Conservation (phyloP, 306 rosid genomes). For the Vigna mungo region DNA sequence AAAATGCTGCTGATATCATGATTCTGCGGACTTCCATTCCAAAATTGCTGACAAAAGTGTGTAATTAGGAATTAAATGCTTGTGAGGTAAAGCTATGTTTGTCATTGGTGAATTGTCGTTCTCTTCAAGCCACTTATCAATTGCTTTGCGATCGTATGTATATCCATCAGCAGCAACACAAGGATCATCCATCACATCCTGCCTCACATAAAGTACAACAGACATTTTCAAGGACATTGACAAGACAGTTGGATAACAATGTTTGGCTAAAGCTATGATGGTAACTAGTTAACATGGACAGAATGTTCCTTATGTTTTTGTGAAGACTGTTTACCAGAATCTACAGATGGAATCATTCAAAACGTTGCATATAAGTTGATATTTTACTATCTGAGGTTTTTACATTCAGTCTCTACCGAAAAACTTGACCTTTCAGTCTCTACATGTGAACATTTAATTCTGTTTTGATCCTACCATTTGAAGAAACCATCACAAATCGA, state of each 20-base stretch:
- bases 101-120: constrained; percentile 83
- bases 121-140: constrained; percentile 74
- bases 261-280: constrained; percentile 17
- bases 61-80: constrained; percentile 76
- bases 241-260: constrained; percentile 24
- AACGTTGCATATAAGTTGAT: not conserved
- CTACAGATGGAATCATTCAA: not conserved
- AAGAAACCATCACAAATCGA: too few relatives aligned
- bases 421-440: too few relatives aligned
- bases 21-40: constrained; percentile 78
- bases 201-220: constrained; percentile 34
- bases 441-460: too few relatives aligned
- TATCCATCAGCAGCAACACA: constrained; percentile 97
- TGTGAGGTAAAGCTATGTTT: constrained; percentile 69
- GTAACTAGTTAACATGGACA: not conserved
- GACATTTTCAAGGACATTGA: constrained; percentile 2
- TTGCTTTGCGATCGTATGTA: constrained; percentile 80
- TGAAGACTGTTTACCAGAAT: constrained; percentile 5
- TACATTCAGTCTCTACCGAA: too few relatives aligned
- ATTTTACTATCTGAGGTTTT: not conserved
- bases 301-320: not conserved
- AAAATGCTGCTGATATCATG: constrained; percentile 19
- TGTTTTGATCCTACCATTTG: too few relatives aligned
- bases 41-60: constrained; percentile 87
- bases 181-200: constrained; percentile 95